Evolutionary conservation across 73 alveolate species (phyloP).

Genomic region (Paraurostyla sp.): DNA sequence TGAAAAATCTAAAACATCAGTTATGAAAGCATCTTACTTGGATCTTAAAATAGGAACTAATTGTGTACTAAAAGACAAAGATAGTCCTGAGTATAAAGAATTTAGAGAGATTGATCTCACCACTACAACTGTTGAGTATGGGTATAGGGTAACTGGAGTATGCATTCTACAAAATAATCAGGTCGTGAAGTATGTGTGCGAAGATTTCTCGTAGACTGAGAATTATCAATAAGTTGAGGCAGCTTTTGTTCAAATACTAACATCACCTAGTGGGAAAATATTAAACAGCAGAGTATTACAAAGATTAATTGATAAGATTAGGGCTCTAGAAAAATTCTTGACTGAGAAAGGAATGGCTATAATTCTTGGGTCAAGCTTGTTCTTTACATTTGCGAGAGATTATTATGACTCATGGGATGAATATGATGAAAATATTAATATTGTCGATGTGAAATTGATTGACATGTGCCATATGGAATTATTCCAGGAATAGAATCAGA

Average conservation of each 20-base stretch:
- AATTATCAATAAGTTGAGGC: neutral
- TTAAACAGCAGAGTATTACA: neutral
- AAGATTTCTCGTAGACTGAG: slow-evolving; percentile 15
- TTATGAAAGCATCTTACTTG: slow-evolving; percentile 10
- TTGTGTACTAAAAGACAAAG: neutral
- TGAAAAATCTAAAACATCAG: neutral
- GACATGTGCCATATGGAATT: slow-evolving; percentile 55
- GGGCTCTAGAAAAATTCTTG: neutral
- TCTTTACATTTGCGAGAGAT: slow-evolving; percentile 55
- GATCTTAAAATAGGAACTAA: slow-evolving; percentile 51
- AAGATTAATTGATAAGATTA: neutral
- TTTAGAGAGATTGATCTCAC: slow-evolving; percentile 16
- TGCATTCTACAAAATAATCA: neutral
- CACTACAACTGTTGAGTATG: slow-evolving; percentile 39
- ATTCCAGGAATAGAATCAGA: neutral
- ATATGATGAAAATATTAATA: neutral
- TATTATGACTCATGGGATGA: neutral
- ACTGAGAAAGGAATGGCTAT: neutral
- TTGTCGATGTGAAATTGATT: slow-evolving; percentile 32
- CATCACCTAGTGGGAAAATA: neutral
- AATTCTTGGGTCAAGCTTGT: slow-evolving; percentile 28
- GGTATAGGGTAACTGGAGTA: slow-evolving; percentile 28
- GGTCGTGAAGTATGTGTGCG: slow-evolving; percentile 27
- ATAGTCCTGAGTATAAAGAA: neutral
- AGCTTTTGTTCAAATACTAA: neutral